phyloP scores from a whole-genome alignment of 345 rosid genomes.

The Pelargonium nanum region DNA sequence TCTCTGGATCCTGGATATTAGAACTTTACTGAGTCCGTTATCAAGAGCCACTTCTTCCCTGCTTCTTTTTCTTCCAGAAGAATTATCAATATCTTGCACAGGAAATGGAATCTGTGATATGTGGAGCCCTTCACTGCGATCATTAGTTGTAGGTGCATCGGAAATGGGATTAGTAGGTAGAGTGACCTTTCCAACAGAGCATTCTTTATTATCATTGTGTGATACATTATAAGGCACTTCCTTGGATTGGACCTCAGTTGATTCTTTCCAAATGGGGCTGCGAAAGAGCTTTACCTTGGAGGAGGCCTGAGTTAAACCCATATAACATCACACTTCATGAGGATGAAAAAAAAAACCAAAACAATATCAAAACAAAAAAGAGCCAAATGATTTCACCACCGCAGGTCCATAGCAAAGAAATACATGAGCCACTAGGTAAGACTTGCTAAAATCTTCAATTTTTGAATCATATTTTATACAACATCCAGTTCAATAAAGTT shows the following conservation, averaged over 20 bases:
- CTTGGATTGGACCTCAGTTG: slow-evolving; percentile 6
- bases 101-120: slow-evolving; percentile 15
- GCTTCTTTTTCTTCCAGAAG: slow-evolving; percentile 47
- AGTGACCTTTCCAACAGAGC: slow-evolving; percentile 14
- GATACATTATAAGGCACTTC: slow-evolving; percentile 17
- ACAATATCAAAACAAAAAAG: too few relatives aligned
- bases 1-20: slow-evolving; percentile 18
- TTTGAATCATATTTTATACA: background rate
- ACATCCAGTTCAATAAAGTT: too few relatives aligned
- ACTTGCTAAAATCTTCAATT: too few relatives aligned
- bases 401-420: too few relatives aligned
- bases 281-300: slow-evolving; percentile 14
- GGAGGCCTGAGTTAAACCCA: slow-evolving; percentile 20
- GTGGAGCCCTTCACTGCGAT: slow-evolving; percentile 9
- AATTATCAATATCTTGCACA: slow-evolving; percentile 21
- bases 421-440: too few relatives aligned
- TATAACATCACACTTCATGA: background rate
- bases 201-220: slow-evolving; percentile 13
- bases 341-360: slow-evolving; percentile 5
- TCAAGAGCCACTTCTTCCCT: slow-evolving; percentile 20
- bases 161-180: slow-evolving; percentile 15
- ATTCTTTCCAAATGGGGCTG: slow-evolving; percentile 22
- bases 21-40: slow-evolving; percentile 19
- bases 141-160: slow-evolving; percentile 11
- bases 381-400: slow-evolving; percentile 9